These are phyloP conservation scores for Claviceps maximensis DNA, from an alignment of 2,329 filamentous ascomycete genomes.

Conservation along the genomic window DNA sequence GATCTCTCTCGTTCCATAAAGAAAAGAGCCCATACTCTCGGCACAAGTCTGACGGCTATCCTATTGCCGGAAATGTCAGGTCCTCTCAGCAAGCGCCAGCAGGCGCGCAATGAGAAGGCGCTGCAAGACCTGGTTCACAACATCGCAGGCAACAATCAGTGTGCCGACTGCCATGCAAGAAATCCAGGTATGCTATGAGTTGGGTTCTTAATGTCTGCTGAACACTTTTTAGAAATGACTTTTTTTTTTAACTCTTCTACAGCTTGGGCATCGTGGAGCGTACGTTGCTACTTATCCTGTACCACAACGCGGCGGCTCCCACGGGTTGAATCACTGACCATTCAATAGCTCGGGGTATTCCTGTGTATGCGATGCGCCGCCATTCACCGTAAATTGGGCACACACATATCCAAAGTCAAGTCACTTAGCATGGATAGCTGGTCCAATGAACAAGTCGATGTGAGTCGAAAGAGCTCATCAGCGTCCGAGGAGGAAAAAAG, in stretches of 20 bases:
- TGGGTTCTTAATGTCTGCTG: background rate
- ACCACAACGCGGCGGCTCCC: background rate
- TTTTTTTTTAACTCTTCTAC: constrained; percentile 8
- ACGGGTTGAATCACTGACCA: constrained; percentile 2
- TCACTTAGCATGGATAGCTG: constrained; percentile 98
- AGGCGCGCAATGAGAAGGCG: constrained; percentile 88
- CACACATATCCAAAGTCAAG: constrained; percentile 97
- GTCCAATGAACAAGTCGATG: constrained; percentile 91
- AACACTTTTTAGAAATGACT: constrained; percentile 15
- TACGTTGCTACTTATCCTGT: constrained; percentile 25
- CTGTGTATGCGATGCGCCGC: constrained; percentile 95
- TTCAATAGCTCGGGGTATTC: constrained; percentile 74
- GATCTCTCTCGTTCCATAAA: background rate
- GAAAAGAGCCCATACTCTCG: background rate
- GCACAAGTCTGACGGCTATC: background rate
- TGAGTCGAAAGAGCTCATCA: constrained; percentile 28
- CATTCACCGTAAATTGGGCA: constrained; percentile 90
- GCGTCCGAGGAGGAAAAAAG: background rate
- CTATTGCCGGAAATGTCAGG: constrained; percentile 44
- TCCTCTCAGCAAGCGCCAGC: constrained; percentile 84
- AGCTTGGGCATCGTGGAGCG: constrained; percentile 97
- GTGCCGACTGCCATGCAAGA: constrained; percentile 81
- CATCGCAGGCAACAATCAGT: constrained; percentile 77
- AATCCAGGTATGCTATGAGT: constrained; percentile 62
- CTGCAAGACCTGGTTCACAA: constrained; percentile 80